Evolutionary conservation across 2,329 filamentous ascomycete species (phyloP).

Genomic region (Colletotrichum plurivorum): DNA sequence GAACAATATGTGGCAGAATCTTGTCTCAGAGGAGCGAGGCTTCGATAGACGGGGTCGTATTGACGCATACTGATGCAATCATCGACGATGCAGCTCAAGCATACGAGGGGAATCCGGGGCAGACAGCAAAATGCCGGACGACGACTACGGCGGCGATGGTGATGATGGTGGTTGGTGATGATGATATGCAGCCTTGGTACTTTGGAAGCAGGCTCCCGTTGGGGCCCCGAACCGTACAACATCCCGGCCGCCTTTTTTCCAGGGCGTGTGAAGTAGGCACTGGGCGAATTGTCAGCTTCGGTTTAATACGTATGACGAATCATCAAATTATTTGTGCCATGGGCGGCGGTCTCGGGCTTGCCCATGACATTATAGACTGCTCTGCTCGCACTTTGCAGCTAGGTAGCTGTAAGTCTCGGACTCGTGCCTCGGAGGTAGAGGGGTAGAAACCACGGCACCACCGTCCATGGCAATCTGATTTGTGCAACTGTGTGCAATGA

Average conservation of each 20-base stretch:
- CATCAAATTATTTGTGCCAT: no score
- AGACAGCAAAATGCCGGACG: not conserved
- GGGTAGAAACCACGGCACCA: not conserved
- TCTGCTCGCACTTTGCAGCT: no score
- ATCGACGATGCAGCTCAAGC: slow-evolving; percentile 6
- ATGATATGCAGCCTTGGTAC: not conserved
- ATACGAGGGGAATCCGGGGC: not conserved
- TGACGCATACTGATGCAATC: slow-evolving; percentile 22
- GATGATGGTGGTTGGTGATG: not conserved
- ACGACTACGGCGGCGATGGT: no score
- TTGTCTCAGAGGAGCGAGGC: slow-evolving; percentile 1
- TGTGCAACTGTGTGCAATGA: not conserved
- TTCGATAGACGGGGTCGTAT: not conserved
- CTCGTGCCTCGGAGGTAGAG: not conserved
- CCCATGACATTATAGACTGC: no score
- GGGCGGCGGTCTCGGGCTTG: no score
- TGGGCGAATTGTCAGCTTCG: no score
- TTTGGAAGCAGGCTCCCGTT: not conserved
- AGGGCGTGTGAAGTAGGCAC: no score
- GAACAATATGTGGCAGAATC: slow-evolving; percentile 11
- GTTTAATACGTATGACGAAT: not conserved
- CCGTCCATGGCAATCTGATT: not conserved
- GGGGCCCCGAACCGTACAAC: not conserved
- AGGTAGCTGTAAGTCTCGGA: not conserved
- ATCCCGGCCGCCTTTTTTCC: not conserved